phyloP scores from a whole-genome alignment of 148 eudicot species.

The Rhododendron griersonianum region DNA sequence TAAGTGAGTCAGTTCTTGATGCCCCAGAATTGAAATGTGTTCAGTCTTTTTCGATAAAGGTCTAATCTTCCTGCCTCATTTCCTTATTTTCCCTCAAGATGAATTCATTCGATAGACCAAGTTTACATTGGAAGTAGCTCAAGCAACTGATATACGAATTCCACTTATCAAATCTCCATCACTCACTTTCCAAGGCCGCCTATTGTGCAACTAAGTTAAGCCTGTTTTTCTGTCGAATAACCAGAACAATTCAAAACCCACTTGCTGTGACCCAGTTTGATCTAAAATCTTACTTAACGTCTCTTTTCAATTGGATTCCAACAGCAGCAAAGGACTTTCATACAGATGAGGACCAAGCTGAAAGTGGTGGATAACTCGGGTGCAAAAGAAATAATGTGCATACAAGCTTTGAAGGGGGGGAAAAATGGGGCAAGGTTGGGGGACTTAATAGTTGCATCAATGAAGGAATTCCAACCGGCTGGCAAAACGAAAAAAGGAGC shows the following conservation, averaged over 20 bases:
- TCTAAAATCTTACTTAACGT: background rate
- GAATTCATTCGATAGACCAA: background rate
- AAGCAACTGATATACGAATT: background rate
- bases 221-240: background rate
- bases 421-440: constrained; percentile 72
- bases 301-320: background rate
- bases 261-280: background rate
- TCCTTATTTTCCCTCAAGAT: background rate
- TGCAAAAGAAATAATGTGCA: constrained; percentile 77
- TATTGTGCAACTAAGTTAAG: background rate
- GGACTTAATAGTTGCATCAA: constrained; percentile 76
- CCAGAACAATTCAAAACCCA: background rate
- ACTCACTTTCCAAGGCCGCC: background rate
- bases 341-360: constrained; percentile 82
- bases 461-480: constrained; percentile 71
- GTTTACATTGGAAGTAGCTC: background rate
- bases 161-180: background rate
- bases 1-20: background rate
- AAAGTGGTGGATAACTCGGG: constrained; percentile 94
- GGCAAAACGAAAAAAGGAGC: constrained; percentile 36
- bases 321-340: constrained; percentile 76
- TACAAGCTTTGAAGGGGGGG: constrained; percentile 71
- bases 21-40: background rate
- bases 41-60: background rate
- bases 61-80: background rate